Base-by-base conservation (phyloP, 2,329 filamentous ascomycete genomes). In the Pseudogymnoascus sp. region DNA sequence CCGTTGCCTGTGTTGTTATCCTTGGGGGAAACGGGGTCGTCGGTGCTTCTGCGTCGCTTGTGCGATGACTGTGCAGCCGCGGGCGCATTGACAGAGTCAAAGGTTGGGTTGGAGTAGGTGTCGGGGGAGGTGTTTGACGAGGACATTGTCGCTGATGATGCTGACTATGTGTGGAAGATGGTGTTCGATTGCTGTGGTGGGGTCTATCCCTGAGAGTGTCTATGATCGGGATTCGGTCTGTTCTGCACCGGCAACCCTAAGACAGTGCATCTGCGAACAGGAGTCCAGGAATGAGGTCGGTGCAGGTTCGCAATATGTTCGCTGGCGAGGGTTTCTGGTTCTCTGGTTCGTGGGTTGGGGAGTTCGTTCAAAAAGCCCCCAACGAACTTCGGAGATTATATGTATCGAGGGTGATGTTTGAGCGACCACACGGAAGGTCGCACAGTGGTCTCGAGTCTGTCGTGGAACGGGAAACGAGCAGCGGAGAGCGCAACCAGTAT, bases 31-130 rank as follows among this genome's bases (percentile, higher is more conserved):
- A 75, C 61, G 72, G 70, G 68, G 68, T 30, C 35, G 65, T 70
- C 62, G 60, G 68, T 58, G 61, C 65, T 60, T 72, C 70, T 39
- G 62, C 68, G 57, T 65, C 70, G 67, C 73, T 74, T 67, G 60
- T 67, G 39, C 35, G 64, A 62, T 58, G 60, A 60, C 65, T 69
- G 73, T 68, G 79, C 28, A 60, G 47, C 37, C 16, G 22, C 11
- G 25, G 61, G 61, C 58, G 62, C 65, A 59, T 61, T 63, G 16
- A 67, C 68, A 14, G 69, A 79, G 58, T 76, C 76, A 4, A 78
- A 77, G 50, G 81, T 75, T 64, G 84, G 79, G 71, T 85, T 85
- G 75, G 84, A 84, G 72, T 79, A 84, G 65, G 78, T 77, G 43
- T 80, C 78, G 25, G 67, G 69, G 9, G 70, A 69, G 57, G 66